Base-by-base conservation (phyloP, 1,284 basidiomycete genomes). In the Pseudozyma hubeiensis region DNA sequence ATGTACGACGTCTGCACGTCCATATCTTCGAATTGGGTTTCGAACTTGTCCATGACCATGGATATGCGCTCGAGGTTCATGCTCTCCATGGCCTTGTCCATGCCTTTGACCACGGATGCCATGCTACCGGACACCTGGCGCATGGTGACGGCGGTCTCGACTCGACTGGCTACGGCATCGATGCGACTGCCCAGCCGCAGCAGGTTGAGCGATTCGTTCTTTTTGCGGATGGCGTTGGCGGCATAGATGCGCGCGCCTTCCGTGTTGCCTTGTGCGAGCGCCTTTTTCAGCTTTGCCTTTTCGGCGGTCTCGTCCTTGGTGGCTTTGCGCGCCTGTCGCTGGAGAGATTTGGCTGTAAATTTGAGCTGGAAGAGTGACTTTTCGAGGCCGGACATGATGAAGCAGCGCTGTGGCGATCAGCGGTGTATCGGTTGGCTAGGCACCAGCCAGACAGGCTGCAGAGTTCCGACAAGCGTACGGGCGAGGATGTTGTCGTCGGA, bases 121-220 rank as follows among this genome's bases (percentile, higher is more conserved):
- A 99, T 97, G 84, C 91, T 94, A 11, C 93, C 93, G 24, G 96
- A 96, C 8, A 84, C 82, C 57, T 86, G 85, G 53, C 94, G 90
- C 94, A 99, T 98, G 56, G 96, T 97, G 43, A 99, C 95, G 0
- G 97, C 97, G n/a, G 97, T 99, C 87, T 99, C 96, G 0, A 99
- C 96, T 29, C 97, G 87, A 80, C 93, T 95, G 1, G 94, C 92
- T 5, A 99, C 97, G 6, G 97, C 95, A 84, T 99, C 97, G 84
- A 99, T 94, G 34, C 97, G 75, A 51, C 79, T 80, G 14, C 76
- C 73, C 3, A 84, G 60, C 7, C 82, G 66, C n/a, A 84, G 59
- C 11, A 83, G 60, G 85, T 98, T 99, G 72, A 99, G 87, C 0
- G 91, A 87, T 85, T 99, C 97, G 71, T 90, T 94, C 89, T 99